These are phyloP conservation scores for Eucalyptus regnans DNA, from an alignment of 345 rosid genomes.

Conservation along the genomic window DNA sequence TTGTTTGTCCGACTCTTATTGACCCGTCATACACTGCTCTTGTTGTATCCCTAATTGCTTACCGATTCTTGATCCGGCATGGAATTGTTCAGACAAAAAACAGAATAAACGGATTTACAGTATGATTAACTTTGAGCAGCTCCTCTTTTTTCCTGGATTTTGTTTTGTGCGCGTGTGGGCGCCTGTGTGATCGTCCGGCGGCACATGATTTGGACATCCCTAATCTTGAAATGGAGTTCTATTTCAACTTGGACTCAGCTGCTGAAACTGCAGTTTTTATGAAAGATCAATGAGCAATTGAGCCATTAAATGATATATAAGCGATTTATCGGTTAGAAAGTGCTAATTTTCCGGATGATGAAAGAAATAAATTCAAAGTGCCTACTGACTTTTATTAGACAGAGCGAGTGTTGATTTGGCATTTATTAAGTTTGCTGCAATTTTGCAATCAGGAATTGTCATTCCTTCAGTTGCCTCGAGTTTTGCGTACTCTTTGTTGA, in stretches of 20 bases:
- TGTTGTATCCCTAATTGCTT: neutral
- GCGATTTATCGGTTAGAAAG: neutral
- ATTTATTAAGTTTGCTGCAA: neutral
- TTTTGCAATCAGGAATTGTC: neutral
- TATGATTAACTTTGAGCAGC: neutral
- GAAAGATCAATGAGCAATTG: neutral
- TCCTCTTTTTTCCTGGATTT: neutral
- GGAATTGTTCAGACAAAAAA: neutral
- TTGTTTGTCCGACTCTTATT: neutral
- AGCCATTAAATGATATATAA: neutral
- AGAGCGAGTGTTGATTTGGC: neutral
- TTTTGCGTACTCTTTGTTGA: neutral
- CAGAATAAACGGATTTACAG: neutral
- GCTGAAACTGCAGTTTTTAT: neutral
- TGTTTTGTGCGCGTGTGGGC: neutral
- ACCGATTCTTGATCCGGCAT: neutral
- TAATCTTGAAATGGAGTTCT: neutral
- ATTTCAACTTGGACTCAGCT: neutral
- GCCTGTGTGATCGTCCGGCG: neutral
- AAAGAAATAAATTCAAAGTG: neutral
- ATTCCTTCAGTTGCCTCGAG: neutral
- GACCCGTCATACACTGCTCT: neutral
- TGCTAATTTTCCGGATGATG: neutral
- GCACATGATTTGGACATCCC: neutral
- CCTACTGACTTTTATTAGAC: neutral